phyloP scores from a whole-genome alignment of 1,284 basidiomycete species.

The Bjerkandera adusta region DNA sequence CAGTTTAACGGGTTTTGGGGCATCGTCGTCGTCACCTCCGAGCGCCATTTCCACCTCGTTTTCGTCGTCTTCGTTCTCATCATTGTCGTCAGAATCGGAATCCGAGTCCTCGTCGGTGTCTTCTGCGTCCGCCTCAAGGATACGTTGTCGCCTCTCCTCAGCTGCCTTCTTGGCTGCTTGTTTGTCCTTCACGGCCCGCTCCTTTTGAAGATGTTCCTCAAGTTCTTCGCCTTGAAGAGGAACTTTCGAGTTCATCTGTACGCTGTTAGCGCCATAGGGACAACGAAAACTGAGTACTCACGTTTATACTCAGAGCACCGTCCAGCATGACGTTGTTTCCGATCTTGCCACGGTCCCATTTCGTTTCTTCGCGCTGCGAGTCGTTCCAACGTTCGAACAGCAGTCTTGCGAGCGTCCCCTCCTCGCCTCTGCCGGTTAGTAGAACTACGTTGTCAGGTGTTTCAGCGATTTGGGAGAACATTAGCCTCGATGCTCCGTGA shows the following conservation, averaged over 20 bases:
- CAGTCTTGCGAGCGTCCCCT: conserved; percentile 75
- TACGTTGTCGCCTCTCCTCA: conserved; percentile 77
- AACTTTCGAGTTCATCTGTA: conserved; percentile 87
- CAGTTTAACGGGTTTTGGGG: conserved; percentile 7
- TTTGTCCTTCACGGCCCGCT: conserved; percentile 81
- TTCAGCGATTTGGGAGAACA: conserved; percentile 85
- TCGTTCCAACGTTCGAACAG: conserved; percentile 89
- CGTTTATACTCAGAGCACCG: conserved; percentile 63
- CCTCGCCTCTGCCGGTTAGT: conserved; percentile 76
- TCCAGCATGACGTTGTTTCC: conserved; percentile 83
- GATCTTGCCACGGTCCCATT: conserved; percentile 87
- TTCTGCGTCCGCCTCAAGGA: conserved; percentile 86
- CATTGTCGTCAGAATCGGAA: conserved; percentile 68
- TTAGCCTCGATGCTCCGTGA: conserved; percentile 84
- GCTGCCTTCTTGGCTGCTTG: conserved; percentile 87
- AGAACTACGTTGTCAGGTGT: conserved; percentile 83
- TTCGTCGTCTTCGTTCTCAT: conserved; percentile 66
- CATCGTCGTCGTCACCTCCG: conserved; percentile 40
- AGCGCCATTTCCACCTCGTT: conserved; percentile 67
- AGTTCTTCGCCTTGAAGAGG: conserved; percentile 86
- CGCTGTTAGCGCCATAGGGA: not conserved
- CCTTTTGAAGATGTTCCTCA: conserved; percentile 76
- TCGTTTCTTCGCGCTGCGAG: conserved; percentile 72
- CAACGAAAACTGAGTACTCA: conserved; percentile 31
- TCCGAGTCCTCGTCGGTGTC: conserved; percentile 67